phyloP scores from a whole-genome alignment of 306 rosid species.

The Vigna radiata region DNA sequence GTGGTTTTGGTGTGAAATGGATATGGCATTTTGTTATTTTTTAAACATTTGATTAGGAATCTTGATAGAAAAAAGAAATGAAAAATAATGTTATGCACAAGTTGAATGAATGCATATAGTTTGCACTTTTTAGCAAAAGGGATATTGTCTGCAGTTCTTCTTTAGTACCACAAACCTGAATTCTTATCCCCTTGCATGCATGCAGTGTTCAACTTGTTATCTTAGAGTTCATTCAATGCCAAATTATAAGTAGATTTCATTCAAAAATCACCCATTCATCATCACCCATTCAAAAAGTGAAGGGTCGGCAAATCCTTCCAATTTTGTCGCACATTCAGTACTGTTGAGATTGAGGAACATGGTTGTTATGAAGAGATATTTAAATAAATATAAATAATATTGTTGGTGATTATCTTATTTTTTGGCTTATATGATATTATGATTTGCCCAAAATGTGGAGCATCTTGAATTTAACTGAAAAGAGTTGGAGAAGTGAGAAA shows the following conservation, averaged over 20 bases:
- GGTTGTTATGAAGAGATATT: background rate
- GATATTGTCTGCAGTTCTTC: slow-evolving; percentile 25
- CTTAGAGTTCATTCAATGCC: background rate
- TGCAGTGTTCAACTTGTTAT: slow-evolving; percentile 26
- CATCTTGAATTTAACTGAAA: slow-evolving; percentile 58
- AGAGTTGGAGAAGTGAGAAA: slow-evolving; percentile 70
- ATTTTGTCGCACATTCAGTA: slow-evolving; percentile 29
- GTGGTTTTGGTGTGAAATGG: slow-evolving; percentile 42
- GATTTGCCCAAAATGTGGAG: slow-evolving; percentile 10
- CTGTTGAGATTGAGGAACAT: slow-evolving; percentile 20
- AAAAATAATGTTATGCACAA: background rate
- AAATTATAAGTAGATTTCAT: slow-evolving; percentile 22
- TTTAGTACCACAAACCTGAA: slow-evolving; percentile 35
- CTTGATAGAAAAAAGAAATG: slow-evolving; percentile 22
- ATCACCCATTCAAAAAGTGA: background rate
- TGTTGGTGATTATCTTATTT: slow-evolving; percentile 11
- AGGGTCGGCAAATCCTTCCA: slow-evolving; percentile 57
- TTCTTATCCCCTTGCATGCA: slow-evolving; percentile 51
- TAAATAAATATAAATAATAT: too few relatives aligned
- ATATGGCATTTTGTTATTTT: slow-evolving; percentile 30
- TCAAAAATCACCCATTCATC: background rate
- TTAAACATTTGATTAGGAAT: slow-evolving; percentile 11
- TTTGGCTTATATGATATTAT: slow-evolving; percentile 41
- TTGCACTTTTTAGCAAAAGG: slow-evolving; percentile 28
- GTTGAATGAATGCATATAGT: background rate